Evolutionary conservation across 441 rosid genomes (phyloP).

Genomic region (Populus trichocarpa): DNA sequence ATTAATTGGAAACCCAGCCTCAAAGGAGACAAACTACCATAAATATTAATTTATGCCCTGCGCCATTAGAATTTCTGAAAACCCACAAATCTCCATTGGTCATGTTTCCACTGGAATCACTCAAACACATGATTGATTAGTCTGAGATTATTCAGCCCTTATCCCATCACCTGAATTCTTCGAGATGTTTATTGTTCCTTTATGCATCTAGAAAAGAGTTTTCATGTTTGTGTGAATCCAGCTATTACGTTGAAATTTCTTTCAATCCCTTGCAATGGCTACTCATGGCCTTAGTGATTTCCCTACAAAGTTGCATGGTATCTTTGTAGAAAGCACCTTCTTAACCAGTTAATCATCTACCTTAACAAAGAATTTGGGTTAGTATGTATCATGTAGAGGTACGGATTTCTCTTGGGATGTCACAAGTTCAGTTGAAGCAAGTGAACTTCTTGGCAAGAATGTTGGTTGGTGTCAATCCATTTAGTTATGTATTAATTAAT

Average conservation of each 20-base stretch:
- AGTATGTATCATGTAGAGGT: not conserved
- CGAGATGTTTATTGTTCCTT: not conserved
- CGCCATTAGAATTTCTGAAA: not conserved
- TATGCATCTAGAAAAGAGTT: not conserved
- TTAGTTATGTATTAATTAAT: too few species aligned
- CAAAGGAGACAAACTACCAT: not conserved
- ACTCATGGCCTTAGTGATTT: not conserved
- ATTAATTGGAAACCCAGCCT: not conserved
- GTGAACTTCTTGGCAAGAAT: not conserved
- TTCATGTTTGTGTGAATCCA: not conserved
- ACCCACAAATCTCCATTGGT: not conserved
- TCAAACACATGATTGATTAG: not conserved
- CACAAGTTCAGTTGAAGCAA: not conserved
- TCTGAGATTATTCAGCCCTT: not conserved
- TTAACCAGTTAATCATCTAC: not conserved
- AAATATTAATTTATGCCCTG: not conserved
- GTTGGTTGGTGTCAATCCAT: not conserved
- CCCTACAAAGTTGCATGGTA: not conserved
- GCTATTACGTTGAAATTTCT: not conserved
- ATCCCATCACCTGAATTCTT: not conserved
- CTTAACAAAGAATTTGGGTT: not conserved
- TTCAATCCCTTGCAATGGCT: not conserved
- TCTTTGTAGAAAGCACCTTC: not conserved
- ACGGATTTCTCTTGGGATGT: not conserved
- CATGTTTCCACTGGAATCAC: too few species aligned